phyloP scores from a whole-genome alignment of 2,329 filamentous ascomycete genomes.

The Calonectria pauciramosa region DNA sequence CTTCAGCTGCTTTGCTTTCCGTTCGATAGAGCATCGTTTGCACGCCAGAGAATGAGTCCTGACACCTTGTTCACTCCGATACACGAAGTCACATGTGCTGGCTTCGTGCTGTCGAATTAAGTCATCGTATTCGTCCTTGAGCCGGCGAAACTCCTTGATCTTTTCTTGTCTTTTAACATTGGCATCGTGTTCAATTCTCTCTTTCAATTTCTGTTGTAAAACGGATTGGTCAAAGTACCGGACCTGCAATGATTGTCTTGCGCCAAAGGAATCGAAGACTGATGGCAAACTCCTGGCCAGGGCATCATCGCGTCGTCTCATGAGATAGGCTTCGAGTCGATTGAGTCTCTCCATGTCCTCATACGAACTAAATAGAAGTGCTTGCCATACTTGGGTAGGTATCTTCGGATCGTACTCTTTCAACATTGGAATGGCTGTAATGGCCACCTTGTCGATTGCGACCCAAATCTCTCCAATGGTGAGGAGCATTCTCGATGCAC shows the following conservation, averaged over 20 bases:
- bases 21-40: conserved; percentile 50
- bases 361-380: conserved; percentile 59
- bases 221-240: conserved; percentile 34
- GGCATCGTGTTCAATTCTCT: conserved; percentile 57
- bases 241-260: conserved; percentile 30
- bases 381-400: conserved; percentile 53
- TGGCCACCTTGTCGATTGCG: conserved; percentile 64
- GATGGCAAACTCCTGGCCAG: not conserved
- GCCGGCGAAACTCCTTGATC: conserved; percentile 24
- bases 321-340: conserved; percentile 60
- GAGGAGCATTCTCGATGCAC: conserved; percentile 67
- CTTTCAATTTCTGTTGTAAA: conserved; percentile 52
- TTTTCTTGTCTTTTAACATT: conserved; percentile 12
- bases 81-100: conserved; percentile 21
- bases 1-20: conserved; percentile 51
- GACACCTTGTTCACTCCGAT: not conserved
- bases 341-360: conserved; percentile 61
- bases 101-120: conserved; percentile 27
- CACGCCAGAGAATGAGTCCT: conserved; percentile 45
- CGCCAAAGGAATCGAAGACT: conserved; percentile 37
- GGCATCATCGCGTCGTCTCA: not conserved
- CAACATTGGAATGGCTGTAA: conserved; percentile 56
- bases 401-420: conserved; percentile 62
- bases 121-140: conserved; percentile 14
- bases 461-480: conserved; percentile 71